Percentiles rank a stretch among this genome's conserved stretches.
These are phyloP conservation scores for Salix viminalis DNA, from an alignment of 345 rosid genomes.

Conservation along the genomic window DNA sequence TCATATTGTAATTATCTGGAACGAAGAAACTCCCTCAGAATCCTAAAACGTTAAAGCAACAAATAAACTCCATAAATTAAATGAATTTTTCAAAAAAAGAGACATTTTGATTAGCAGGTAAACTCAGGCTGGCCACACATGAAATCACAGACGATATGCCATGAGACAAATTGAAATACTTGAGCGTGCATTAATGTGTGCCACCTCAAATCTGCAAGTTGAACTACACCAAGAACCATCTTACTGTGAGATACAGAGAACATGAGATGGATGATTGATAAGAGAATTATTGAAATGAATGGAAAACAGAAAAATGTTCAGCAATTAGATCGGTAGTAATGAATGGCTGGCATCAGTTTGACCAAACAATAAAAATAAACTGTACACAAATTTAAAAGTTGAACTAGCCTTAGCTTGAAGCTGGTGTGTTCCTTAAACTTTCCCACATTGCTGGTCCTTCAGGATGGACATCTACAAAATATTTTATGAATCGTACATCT, in stretches of 20 bases:
- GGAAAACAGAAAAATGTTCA: background rate
- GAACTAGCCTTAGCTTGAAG: slow-evolving; percentile 20
- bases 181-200: too few species aligned
- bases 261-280: too few species aligned
- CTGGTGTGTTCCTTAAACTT: slow-evolving; percentile 44
- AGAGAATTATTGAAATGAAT: background rate
- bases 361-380: background rate
- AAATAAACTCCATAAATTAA: background rate
- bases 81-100: too few species aligned
- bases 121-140: too few species aligned
- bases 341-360: background rate
- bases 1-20: background rate
- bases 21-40: background rate
- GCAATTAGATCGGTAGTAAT: background rate
- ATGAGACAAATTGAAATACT: too few species aligned
- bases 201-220: too few species aligned
- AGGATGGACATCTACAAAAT: slow-evolving; percentile 69
- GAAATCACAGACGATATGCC: too few species aligned
- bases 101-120: too few species aligned
- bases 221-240: too few species aligned
- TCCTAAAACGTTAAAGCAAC: background rate
- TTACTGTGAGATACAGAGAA: too few species aligned
- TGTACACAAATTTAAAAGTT: background rate
- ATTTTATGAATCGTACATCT: slow-evolving; percentile 57
- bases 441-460: slow-evolving; percentile 73